phyloP scores from a whole-genome alignment of 2,329 filamentous ascomycete species.

The Grosmannia clavigera region DNA sequence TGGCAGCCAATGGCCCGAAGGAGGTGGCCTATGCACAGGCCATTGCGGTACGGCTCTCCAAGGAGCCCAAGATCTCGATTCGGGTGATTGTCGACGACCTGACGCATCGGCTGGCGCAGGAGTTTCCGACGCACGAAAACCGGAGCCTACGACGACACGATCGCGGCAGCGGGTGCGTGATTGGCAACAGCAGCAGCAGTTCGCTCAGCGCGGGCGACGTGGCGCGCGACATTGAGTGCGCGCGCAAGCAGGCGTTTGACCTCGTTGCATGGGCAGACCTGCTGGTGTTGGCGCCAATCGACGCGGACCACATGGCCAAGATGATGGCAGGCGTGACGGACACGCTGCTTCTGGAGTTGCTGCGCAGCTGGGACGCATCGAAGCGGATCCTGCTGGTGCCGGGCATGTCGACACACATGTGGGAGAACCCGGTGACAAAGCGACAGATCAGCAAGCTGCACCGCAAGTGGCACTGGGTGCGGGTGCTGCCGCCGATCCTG shows the following conservation, averaged over 20 bases:
- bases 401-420: constrained; percentile 80
- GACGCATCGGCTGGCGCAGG: constrained; percentile 49
- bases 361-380: constrained; percentile 76
- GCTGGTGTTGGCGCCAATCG: constrained; percentile 71
- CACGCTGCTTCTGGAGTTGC: constrained; percentile 65
- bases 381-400: constrained; percentile 79
- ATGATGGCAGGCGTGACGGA: constrained; percentile 80
- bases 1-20: constrained; percentile 52
- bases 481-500: constrained; percentile 66
- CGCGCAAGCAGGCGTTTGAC: constrained; percentile 44
- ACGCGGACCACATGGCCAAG: constrained; percentile 72
- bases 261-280: constrained; percentile 81
- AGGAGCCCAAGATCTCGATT: constrained; percentile 48
- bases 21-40: constrained; percentile 55
- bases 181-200: not conserved
- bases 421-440: constrained; percentile 81
- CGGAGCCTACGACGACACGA: constrained; percentile 23
- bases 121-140: constrained; percentile 48
- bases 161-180: constrained; percentile 11
- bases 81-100: constrained; percentile 54
- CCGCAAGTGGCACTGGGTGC: constrained; percentile 77
- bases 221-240: constrained; percentile 34
- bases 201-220: not conserved
- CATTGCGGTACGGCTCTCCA: constrained; percentile 54
- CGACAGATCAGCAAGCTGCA: constrained; percentile 76